These are phyloP conservation scores for Fonsecaea pugnacius DNA, from an alignment of 2,329 filamentous ascomycete species.

Conservation along the genomic window DNA sequence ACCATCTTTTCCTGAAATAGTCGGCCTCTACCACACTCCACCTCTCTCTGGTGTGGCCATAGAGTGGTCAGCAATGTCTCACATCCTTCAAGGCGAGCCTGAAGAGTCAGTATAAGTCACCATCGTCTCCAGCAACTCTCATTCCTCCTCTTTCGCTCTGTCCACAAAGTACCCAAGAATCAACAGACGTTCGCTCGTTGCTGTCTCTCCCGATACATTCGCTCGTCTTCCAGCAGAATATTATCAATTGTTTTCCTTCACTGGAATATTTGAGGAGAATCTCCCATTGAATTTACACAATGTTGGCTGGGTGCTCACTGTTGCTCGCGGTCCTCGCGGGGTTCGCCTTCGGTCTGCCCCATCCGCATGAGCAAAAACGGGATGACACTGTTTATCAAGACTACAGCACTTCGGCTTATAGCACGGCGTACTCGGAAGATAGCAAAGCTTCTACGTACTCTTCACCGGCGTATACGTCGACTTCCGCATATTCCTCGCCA, in stretches of 20 bases:
- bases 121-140: not conserved
- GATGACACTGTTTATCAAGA: not conserved
- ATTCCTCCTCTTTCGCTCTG: not conserved
- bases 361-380: not conserved
- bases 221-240: not conserved
- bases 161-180: not conserved
- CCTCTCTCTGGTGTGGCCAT: slow-evolving; percentile 8
- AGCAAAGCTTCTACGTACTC: not conserved
- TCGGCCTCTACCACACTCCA: not conserved
- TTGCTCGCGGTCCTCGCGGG: slow-evolving; percentile 10
- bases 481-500: not conserved
- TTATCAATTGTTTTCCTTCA: not conserved
- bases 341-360: slow-evolving; percentile 8
- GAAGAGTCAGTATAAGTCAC: slow-evolving; percentile 7
- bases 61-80: slow-evolving; percentile 19
- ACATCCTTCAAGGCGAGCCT: slow-evolving; percentile 2
- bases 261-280: not conserved
- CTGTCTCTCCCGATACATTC: not conserved
- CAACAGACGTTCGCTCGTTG: slow-evolving; percentile 9
- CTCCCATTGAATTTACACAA: slow-evolving; percentile 2
- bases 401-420: slow-evolving; percentile 1
- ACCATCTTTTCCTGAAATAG: not conserved
- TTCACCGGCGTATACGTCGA: not conserved
- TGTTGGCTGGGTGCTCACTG: slow-evolving; percentile 8
- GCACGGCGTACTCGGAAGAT: not conserved